These are phyloP conservation scores for Arthrobotrys entomopaga DNA, from an alignment of 2,329 filamentous ascomycete species.

Conservation along the genomic window DNA sequence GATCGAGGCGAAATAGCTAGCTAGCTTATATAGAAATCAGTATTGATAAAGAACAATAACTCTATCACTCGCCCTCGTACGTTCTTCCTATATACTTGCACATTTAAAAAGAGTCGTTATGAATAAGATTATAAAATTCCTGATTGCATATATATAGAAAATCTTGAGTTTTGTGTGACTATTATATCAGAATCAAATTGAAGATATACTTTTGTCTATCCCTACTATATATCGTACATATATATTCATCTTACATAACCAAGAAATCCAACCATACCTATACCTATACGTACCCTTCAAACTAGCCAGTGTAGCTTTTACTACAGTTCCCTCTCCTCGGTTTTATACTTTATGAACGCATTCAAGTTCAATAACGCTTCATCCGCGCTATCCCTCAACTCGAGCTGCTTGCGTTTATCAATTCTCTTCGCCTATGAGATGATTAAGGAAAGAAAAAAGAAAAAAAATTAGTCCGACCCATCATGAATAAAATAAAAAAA, in stretches of 20 bases:
- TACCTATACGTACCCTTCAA: too few relatives aligned
- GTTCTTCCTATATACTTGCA: too few relatives aligned
- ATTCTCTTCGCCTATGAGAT: slow-evolving; percentile 65
- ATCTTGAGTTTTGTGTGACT: background rate
- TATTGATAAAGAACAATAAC: slow-evolving; percentile 17
- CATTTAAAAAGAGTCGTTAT: too few relatives aligned
- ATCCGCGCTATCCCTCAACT: slow-evolving; percentile 71
- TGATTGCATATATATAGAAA: too few relatives aligned
- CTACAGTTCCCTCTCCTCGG: slow-evolving; percentile 64
- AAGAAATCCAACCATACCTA: background rate
- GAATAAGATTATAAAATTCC: too few relatives aligned
- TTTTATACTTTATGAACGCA: slow-evolving; percentile 74
- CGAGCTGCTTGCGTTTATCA: slow-evolving; percentile 69
- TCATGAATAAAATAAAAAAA: background rate
- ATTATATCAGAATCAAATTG: background rate
- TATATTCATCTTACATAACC: slow-evolving; percentile 1
- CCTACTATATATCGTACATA: slow-evolving; percentile 22
- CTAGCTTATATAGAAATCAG: slow-evolving; percentile 50
- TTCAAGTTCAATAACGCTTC: slow-evolving; percentile 71
- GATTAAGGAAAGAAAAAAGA: too few relatives aligned
- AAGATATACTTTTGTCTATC: slow-evolving; percentile 43
- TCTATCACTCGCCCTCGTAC: too few relatives aligned
- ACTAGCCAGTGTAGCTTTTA: too few relatives aligned
- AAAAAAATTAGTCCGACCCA: background rate
- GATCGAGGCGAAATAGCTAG: slow-evolving; percentile 16